Evolutionary conservation across 2,329 filamentous ascomycete species (phyloP).

Genomic region (Immersiporthe knoxdaviesiana): DNA sequence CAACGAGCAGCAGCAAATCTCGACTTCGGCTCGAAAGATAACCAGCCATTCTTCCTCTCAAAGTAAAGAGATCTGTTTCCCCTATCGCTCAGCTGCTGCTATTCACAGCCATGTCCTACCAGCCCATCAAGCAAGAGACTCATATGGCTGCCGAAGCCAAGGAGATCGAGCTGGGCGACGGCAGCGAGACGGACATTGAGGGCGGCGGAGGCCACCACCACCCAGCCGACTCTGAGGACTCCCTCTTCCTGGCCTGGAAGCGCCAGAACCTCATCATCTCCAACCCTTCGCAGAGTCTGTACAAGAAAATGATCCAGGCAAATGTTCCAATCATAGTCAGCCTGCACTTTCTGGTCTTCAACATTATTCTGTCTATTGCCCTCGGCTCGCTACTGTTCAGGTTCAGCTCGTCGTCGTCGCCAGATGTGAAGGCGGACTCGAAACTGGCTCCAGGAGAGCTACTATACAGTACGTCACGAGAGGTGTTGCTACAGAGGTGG

Average conservation of each 20-base stretch:
- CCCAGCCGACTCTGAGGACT: background rate
- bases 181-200: slow-evolving; percentile 20
- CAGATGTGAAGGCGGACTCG: background rate
- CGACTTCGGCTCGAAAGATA: background rate
- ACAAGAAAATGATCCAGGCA: slow-evolving; percentile 10
- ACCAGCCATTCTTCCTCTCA: background rate
- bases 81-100: background rate
- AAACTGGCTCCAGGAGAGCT: slow-evolving; percentile 12
- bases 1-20: background rate
- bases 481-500: too few relatives aligned
- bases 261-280: background rate
- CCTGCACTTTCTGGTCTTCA: slow-evolving; percentile 10
- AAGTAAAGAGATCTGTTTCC: background rate
- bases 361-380: slow-evolving; percentile 8
- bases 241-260: slow-evolving; percentile 8
- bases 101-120: slow-evolving; percentile 4
- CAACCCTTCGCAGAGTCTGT: background rate
- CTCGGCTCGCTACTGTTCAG: slow-evolving; percentile 13
- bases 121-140: slow-evolving; percentile 6
- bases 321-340: slow-evolving; percentile 19
- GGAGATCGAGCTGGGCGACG: slow-evolving; percentile 12
- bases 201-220: background rate
- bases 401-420: background rate
- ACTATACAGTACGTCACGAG: slow-evolving; percentile 11
- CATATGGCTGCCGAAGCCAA: slow-evolving; percentile 12